Evolutionary conservation across 306 rosid species (phyloP).

Genomic region (Sicyos baderoa): DNA sequence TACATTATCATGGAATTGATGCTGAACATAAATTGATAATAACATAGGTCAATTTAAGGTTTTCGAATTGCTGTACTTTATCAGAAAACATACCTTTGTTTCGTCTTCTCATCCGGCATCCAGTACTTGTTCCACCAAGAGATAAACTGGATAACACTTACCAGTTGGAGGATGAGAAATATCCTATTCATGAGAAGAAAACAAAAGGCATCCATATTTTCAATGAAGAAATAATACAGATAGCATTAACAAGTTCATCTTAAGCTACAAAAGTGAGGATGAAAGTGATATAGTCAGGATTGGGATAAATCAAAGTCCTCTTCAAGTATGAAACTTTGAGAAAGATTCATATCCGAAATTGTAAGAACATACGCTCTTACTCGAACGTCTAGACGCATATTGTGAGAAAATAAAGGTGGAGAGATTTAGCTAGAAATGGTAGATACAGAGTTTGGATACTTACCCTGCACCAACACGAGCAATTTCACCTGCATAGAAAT

Average conservation of each 20-base stretch:
- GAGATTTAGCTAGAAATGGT: slow-evolving; percentile 6
- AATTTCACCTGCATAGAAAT: slow-evolving; percentile 57
- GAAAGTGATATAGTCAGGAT: neutral
- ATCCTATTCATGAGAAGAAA: slow-evolving; percentile 27
- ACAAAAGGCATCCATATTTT: slow-evolving; percentile 1
- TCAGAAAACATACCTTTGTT: slow-evolving; percentile 41
- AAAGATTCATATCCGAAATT: neutral
- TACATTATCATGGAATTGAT: neutral
- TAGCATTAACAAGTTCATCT: slow-evolving; percentile 11
- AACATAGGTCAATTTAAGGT: neutral
- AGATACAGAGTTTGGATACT: slow-evolving; percentile 19
- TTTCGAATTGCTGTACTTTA: neutral
- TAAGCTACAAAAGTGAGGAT: neutral
- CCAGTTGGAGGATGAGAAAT: slow-evolving; percentile 55
- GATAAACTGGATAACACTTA: slow-evolving; percentile 76
- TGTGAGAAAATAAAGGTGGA: neutral
- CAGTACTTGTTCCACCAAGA: slow-evolving; percentile 84
- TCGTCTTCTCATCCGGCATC: slow-evolving; percentile 57
- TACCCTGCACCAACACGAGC: slow-evolving; percentile 91
- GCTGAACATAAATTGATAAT: neutral
- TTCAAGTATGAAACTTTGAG: neutral
- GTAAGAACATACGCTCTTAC: neutral
- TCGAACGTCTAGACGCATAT: neutral
- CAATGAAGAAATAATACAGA: neutral
- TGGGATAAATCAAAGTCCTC: no score